Base-by-base conservation (phyloP, 345 rosid genomes). In the Sonneratia caseolaris region DNA sequence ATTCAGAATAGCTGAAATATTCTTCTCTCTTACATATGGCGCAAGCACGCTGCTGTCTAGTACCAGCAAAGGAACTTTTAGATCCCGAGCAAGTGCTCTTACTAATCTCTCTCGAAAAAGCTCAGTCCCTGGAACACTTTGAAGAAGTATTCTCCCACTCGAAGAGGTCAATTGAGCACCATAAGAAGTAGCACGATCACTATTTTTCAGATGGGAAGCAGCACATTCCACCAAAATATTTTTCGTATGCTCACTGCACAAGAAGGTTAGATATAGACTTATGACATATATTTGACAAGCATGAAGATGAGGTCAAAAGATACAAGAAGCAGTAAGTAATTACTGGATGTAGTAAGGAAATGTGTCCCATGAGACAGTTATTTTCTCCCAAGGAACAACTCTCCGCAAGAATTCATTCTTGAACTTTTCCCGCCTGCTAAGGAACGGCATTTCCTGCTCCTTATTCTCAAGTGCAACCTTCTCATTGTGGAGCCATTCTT, bases 321-420 rank as follows among this genome's bases (percentile, higher is more conserved):
- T 37, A 7, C 57, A 47, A 78, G 66, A 65, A 73, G 64, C 22
- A 69, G 70, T n/a, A 42, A 49, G 72, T 56, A 78, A 65, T 92
- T 90, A 96, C 99, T 92, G 86, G 66, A 96, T 83, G 77, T 89
- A 76, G 79, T 92, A 96, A 43, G 99, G 99, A 80, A 96, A 96
- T 70, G 84, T 87, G 68, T 92, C 94, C 98, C 91, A 92, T 6
- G 99, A 96, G 78, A 96, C 85, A 70, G 81, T 89, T 68, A 90
- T 86, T 72, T 86, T 88, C 78, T 92, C 96, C 99, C 99, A 96
- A 21, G 97, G 96, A 71, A 92, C 82, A 71, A 92, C 76, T 77
- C 97, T 89, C 78, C 98, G 79, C 72, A 85, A 74, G 73, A 92
- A 85, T 72, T 90, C 97, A 24, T 78, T 86, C 83, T 82, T 92